Evolutionary conservation across 140 eudicot genomes (phyloP).

Genomic region (Ambrosia hybrid): DNA sequence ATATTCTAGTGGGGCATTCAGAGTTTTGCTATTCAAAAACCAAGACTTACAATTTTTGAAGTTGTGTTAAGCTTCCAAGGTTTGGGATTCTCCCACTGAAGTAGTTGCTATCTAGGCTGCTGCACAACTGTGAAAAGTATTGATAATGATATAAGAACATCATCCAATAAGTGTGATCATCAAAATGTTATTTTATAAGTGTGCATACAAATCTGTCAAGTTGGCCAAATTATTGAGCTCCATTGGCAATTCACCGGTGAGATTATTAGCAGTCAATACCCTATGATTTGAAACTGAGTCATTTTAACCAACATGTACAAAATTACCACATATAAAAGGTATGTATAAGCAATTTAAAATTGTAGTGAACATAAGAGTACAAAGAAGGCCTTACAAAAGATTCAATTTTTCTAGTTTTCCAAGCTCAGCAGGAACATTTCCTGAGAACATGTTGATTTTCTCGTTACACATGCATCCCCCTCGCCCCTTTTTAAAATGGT

Average conservation of each 20-base stretch:
- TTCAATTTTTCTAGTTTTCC: conserved; percentile 47
- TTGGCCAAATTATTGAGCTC: conserved; percentile 44
- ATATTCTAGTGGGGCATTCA: not conserved
- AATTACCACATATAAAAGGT: not conserved
- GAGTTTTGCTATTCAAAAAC: not conserved
- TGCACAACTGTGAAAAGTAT: conserved; percentile 19
- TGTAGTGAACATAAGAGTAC: not conserved
- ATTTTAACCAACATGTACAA: not conserved
- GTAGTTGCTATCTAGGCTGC: conserved; percentile 52
- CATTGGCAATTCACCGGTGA: conserved; percentile 48
- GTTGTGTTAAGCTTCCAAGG: conserved; percentile 38
- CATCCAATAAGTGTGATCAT: not conserved
- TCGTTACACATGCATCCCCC: no score
- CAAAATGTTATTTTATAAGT: not conserved
- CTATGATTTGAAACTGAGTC: conserved; percentile 26
- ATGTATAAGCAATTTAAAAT: not conserved
- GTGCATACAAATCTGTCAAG: conserved; percentile 57
- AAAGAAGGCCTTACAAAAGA: conserved; percentile 35
- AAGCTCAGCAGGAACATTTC: conserved; percentile 56
- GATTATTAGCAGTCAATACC: conserved; percentile 48
- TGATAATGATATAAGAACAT: not conserved
- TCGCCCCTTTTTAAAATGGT: no score
- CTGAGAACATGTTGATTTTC: conserved; percentile 42
- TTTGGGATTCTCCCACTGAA: conserved; percentile 54
- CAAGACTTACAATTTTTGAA: conserved; percentile 43